These are phyloP conservation scores for Mallotus repandus DNA, from an alignment of 441 rosid species.

Conservation along the genomic window DNA sequence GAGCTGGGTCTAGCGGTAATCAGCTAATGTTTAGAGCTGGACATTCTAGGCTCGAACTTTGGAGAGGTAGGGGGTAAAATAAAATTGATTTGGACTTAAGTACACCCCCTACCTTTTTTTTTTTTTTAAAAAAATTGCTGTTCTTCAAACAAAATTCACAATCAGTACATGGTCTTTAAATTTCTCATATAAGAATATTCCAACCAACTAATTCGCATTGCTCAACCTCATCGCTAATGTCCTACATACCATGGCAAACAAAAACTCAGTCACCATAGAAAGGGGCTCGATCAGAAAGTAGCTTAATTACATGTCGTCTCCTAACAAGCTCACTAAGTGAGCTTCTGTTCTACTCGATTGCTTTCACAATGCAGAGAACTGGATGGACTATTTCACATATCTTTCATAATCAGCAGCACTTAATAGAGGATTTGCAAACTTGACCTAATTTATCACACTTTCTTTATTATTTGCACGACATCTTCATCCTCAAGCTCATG, in stretches of 20 bases:
- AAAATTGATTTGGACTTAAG: too few relatives aligned
- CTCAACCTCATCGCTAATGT: neutral
- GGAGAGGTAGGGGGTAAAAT: too few relatives aligned
- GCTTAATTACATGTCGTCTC: slow-evolving; percentile 30
- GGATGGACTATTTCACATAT: neutral
- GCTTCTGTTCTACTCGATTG: neutral
- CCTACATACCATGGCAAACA: slow-evolving; percentile 7
- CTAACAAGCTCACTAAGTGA: neutral
- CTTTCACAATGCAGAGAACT: slow-evolving; percentile 6
- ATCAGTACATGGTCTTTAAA: neutral
- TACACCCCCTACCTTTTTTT: too few relatives aligned
- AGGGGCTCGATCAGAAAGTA: slow-evolving; percentile 20
- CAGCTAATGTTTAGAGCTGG: too few relatives aligned
- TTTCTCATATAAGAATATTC: neutral
- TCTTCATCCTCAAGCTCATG: slow-evolving; percentile 99
- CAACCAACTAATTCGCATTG: neutral
- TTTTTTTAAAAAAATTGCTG: too few relatives aligned
- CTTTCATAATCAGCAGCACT: neutral
- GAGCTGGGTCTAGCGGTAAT: too few relatives aligned
- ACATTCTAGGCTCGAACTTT: too few relatives aligned
- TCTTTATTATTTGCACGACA: slow-evolving; percentile 91
- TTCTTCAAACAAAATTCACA: neutral
- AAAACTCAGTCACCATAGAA: neutral
- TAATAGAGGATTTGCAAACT: neutral
- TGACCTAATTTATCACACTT: slow-evolving; percentile 43